These are phyloP conservation scores for Phytopythium mirpurense DNA, from an alignment of 352 stramenopile genomes.

Conservation along the genomic window DNA sequence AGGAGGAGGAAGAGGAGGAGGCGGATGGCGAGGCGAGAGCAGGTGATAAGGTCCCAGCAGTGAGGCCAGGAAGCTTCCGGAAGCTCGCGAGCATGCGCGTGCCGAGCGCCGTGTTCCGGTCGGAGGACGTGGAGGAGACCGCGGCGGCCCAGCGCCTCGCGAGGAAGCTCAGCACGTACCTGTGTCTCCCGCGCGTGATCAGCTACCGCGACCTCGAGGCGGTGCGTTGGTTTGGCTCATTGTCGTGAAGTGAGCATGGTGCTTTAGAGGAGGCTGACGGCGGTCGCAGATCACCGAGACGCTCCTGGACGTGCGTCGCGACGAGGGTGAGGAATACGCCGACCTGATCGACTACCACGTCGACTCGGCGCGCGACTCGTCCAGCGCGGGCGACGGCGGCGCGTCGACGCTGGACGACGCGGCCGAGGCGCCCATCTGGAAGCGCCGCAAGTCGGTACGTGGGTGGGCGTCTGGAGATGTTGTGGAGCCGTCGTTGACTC, in stretches of 20 bases:
- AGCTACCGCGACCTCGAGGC: constrained; percentile 68
- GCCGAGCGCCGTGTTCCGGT: constrained; percentile 9
- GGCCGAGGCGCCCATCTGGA: constrained; percentile 34
- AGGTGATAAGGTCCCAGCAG: background rate
- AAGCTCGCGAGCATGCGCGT: constrained; percentile 25
- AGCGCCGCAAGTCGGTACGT: constrained; percentile 36
- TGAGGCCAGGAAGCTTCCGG: constrained; percentile 25
- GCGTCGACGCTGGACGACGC: constrained; percentile 1
- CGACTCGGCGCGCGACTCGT: constrained; percentile 46
- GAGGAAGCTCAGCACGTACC: constrained; percentile 57
- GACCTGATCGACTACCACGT: constrained; percentile 67
- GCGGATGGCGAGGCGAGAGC: constrained; percentile 3
- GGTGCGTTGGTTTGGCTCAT: constrained; percentile 12
- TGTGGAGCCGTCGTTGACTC: background rate
- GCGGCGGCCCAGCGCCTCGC: constrained; percentile 44
- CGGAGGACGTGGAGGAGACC: constrained; percentile 14
- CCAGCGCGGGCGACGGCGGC: constrained; percentile 7
- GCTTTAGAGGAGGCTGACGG: background rate
- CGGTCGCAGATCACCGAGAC: constrained; percentile 55
- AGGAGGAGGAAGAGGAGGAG: constrained; percentile 6
- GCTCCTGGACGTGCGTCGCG: constrained; percentile 47
- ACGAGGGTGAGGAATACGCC: constrained; percentile 48
- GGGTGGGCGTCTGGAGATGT: too few relatives aligned
- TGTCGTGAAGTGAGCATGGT: background rate
- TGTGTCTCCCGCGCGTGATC: constrained; percentile 64